phyloP scores from a whole-genome alignment of 306 rosid genomes.

The Coriaria nepalensis region DNA sequence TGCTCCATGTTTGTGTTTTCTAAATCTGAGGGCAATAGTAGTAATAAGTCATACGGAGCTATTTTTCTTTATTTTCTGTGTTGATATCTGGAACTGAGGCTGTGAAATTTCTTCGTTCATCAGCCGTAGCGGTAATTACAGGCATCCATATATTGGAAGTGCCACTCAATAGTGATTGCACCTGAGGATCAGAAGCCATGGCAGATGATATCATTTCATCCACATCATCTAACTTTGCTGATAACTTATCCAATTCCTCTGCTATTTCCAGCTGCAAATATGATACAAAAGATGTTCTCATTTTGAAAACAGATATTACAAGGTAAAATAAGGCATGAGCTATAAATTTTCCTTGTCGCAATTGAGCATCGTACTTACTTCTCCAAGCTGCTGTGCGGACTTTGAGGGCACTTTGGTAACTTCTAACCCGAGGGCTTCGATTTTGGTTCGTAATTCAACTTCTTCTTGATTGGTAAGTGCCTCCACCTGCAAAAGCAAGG shows the following conservation, averaged over 20 bases:
- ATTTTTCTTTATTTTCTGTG: slow-evolving; percentile 19
- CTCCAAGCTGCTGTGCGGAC: slow-evolving; percentile 47
- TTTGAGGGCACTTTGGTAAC: slow-evolving; percentile 76
- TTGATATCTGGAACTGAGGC: slow-evolving; percentile 27
- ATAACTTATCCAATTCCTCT: slow-evolving; percentile 68
- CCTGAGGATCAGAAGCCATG: slow-evolving; percentile 83
- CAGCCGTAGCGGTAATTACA: slow-evolving; percentile 66
- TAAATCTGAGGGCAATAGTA: neutral
- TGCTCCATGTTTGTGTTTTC: too few species aligned
- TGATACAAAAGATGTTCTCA: too few species aligned
- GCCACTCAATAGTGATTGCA: slow-evolving; percentile 60
- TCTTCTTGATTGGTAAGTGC: slow-evolving; percentile 78
- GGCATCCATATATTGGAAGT: slow-evolving; percentile 91
- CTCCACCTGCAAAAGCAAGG: slow-evolving; percentile 47
- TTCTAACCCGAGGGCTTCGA: slow-evolving; percentile 87
- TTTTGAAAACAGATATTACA: too few species aligned
- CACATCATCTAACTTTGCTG: slow-evolving; percentile 68
- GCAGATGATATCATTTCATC: slow-evolving; percentile 83
- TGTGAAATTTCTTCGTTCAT: slow-evolving; percentile 60
- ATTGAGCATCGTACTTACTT: slow-evolving; percentile 30
- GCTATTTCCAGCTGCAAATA: slow-evolving; percentile 66
- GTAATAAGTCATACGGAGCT: slow-evolving; percentile 18
- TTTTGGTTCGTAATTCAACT: slow-evolving; percentile 79
- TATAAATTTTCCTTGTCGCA: too few species aligned
- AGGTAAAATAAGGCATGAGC: too few species aligned